phyloP scores from a whole-genome alignment of 495 filamentous ascomycete genomes.

The Letharia columbiana region DNA sequence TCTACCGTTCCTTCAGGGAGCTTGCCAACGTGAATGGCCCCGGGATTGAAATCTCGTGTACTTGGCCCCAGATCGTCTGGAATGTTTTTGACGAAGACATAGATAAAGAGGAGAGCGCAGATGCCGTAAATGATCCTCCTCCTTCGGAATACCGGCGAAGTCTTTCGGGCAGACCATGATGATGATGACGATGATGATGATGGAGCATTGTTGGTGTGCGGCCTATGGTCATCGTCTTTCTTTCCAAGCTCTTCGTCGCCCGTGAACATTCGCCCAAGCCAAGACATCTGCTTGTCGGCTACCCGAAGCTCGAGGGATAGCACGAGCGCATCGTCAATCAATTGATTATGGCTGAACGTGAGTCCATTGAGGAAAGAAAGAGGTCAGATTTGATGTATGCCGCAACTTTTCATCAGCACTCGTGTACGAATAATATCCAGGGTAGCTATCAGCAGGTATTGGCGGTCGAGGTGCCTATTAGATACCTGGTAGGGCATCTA shows the following conservation, averaged over 20 bases:
- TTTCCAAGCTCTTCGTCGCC: slow-evolving; percentile 63
- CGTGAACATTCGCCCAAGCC: slow-evolving; percentile 38
- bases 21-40: slow-evolving; percentile 13
- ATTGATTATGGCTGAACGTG: not conserved
- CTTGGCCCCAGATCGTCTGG: slow-evolving; percentile 35
- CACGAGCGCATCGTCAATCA: slow-evolving; percentile 11
- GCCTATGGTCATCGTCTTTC: slow-evolving; percentile 56
- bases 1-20: slow-evolving; percentile 25
- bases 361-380: not conserved
- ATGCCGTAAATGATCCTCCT: slow-evolving; percentile 39
- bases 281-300: slow-evolving; percentile 31
- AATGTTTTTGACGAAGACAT: slow-evolving; percentile 49
- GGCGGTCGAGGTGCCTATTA: not conserved
- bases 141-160: slow-evolving; percentile 29
- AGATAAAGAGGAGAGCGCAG: slow-evolving; percentile 37
- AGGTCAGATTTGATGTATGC: not conserved
- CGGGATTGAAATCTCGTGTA: slow-evolving; percentile 20
- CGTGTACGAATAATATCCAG: too few species aligned
- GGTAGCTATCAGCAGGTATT: not conserved
- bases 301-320: slow-evolving; percentile 20
- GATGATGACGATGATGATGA: slow-evolving; percentile 28
- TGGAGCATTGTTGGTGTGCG: slow-evolving; percentile 23
- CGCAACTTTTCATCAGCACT: not conserved
- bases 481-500: not conserved
- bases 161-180: slow-evolving; percentile 29